phyloP scores from a whole-genome alignment of 1,284 basidiomycete species.

The Kalmanozyma brasiliensis region DNA sequence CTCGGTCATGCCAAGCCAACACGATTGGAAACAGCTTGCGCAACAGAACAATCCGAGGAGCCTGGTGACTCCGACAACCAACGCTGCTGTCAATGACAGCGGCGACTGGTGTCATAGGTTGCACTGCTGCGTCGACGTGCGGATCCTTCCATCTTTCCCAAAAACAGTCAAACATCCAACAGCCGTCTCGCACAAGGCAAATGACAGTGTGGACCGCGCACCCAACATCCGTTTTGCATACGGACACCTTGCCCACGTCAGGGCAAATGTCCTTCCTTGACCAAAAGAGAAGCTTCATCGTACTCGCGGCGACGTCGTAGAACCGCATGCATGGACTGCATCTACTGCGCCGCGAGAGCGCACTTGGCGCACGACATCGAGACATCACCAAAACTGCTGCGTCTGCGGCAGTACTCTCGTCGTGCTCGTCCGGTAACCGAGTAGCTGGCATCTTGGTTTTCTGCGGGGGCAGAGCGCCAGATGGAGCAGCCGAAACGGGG shows the following conservation, averaged over 20 bases:
- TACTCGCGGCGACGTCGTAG: conserved; percentile 1
- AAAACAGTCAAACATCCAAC: conserved; percentile 2
- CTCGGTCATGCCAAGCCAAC: neutral
- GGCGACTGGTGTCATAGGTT: too few species aligned
- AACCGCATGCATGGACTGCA: neutral
- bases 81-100: neutral
- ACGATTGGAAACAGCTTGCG: too few species aligned
- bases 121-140: neutral
- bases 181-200: neutral
- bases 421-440: conserved; percentile 26
- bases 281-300: conserved; percentile 34
- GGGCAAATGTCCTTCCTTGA: conserved; percentile 15
- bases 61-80: neutral
- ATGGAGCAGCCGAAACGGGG: conserved; percentile 44
- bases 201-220: neutral
- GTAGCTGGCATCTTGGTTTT: conserved; percentile 18
- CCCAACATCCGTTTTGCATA: neutral
- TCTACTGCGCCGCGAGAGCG: neutral
- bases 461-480: conserved; percentile 5
- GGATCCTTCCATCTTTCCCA: conserved; percentile 1
- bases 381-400: conserved; percentile 1
- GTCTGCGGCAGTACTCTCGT: neutral
- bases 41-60: neutral
- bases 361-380: neutral
- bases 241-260: neutral